Percentiles rank a stretch among this genome's conserved stretches.
phyloP scores from a whole-genome alignment of 2,329 filamentous ascomycete species.

The Rhynchosporium agropyri region DNA sequence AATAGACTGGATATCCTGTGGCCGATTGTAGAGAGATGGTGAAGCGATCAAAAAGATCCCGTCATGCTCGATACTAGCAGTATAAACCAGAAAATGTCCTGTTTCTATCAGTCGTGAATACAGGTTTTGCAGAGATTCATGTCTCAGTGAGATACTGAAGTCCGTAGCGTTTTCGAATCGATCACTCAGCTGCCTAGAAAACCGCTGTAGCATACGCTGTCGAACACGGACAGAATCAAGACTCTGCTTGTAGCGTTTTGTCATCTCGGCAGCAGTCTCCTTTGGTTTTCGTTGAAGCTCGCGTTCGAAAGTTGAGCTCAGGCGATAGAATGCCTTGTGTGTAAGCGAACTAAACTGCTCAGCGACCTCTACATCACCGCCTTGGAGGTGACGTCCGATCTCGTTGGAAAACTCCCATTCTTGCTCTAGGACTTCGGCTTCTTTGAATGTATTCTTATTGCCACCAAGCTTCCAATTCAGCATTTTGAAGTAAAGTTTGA shows the following conservation, averaged over 20 bases:
- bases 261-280: slow-evolving; percentile 85
- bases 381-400: slow-evolving; percentile 86
- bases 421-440: slow-evolving; percentile 94
- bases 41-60: slow-evolving; percentile 85
- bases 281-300: slow-evolving; percentile 84
- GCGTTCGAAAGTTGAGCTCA: slow-evolving; percentile 89
- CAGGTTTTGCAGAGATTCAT: slow-evolving; percentile 71
- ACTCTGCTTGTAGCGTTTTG: slow-evolving; percentile 94
- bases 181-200: slow-evolving; percentile 86
- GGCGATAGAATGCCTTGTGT: slow-evolving; percentile 84
- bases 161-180: slow-evolving; percentile 97
- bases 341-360: slow-evolving; percentile 96
- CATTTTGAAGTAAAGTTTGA: slow-evolving; percentile 99
- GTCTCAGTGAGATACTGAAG: slow-evolving; percentile 79
- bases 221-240: slow-evolving; percentile 94
- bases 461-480: slow-evolving; percentile 96
- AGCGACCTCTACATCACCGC: slow-evolving; percentile 93
- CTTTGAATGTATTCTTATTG: slow-evolving; percentile 99
- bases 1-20: slow-evolving; percentile 82
- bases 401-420: slow-evolving; percentile 98
- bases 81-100: slow-evolving; percentile 86
- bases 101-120: slow-evolving; percentile 79
- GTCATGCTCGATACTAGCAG: slow-evolving; percentile 68
- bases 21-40: slow-evolving; percentile 71
- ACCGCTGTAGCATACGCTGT: slow-evolving; percentile 94